Evolutionary conservation across 208 protist genomes (phyloP), one percentile per base, ranked within the genome.

Genomic region (Phytomonas francai): DNA sequence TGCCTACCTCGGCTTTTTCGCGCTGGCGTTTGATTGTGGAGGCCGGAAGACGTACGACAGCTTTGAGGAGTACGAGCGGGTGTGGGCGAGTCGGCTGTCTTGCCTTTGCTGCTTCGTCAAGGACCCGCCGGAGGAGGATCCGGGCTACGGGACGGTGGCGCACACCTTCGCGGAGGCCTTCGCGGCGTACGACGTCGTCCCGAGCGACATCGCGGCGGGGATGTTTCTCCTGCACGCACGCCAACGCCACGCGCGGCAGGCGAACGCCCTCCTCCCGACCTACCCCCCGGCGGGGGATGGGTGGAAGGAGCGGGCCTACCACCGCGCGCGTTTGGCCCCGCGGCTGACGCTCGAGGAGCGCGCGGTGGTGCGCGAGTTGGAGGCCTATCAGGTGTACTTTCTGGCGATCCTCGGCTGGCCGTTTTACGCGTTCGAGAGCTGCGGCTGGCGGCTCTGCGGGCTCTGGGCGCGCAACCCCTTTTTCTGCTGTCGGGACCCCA

Each of bases 121-220:
- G 1, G 60, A 70, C 60, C 29, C 59, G 4, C 57, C 54, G 14
- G 51, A 72, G 16, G 59, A 75, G 0, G 80, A 91, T 56, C 78
- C 84, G 16, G 78, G 80, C 31, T 92, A 85, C 80, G 28, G 45
- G 49, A 76, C 80, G 64, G 78, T 88, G 1, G 85, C 90, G 5
- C 71, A 72, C 54, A 81, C 84, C 1, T 68, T 96, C n/a, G 87
- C 90, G 12, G 51, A 68, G 3, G 80, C 82, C 19, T 96, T 96
- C 68, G 77, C 81, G n/a, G 84, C 71, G 25, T 92, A 90, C 72
- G 87, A 93, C 73, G 75, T 96, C 59, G 91, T 94, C 14, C 85
- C 84, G 34, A 91, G 83, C 67, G 91, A 96, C 70, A 80, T 96
- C 27, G 85, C 77, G 12, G 88, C 91, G 0, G 91, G 91, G 22